A percentile compares a stretch with the other conserved stretches of the same genome.
phyloP scores from a whole-genome alignment of 768 basidiomycete genomes.

The Russula sp. region DNA sequence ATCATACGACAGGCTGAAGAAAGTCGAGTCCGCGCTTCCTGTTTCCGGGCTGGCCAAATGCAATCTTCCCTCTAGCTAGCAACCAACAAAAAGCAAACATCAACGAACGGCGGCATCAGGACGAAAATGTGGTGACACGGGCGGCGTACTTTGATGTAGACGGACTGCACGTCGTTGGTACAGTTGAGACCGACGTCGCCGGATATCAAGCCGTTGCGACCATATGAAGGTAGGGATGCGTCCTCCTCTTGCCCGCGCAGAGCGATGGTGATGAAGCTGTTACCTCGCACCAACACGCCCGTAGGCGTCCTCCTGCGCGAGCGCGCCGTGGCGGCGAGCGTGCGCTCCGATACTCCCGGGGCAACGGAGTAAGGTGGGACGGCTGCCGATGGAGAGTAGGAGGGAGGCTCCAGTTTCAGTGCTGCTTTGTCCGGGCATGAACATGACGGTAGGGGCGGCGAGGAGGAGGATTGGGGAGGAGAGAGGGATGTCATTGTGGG shows the following conservation, averaged over 20 bases:
- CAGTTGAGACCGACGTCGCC: conserved; percentile 40
- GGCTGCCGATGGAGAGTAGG: conserved; percentile 47
- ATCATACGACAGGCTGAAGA: conserved; percentile 14
- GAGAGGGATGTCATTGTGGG: conserved; percentile 2
- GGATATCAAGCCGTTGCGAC: conserved; percentile 34
- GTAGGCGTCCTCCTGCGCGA: conserved; percentile 25
- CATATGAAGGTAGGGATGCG: conserved; percentile 36
- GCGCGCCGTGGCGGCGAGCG: conserved; percentile 42
- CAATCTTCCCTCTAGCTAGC: conserved; percentile 24
- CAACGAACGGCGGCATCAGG: too few relatives aligned
- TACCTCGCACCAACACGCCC: conserved; percentile 36
- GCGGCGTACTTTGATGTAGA: conserved; percentile 38
- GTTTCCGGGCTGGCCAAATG: conserved; percentile 18
- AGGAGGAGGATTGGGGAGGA: background rate
- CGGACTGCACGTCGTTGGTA: conserved; percentile 33
- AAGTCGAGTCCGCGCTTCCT: background rate
- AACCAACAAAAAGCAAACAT: background rate
- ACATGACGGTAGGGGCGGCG: background rate
- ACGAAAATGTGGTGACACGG: too few relatives aligned
- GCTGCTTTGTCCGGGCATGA: background rate
- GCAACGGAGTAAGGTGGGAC: conserved; percentile 53
- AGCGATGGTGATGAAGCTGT: conserved; percentile 35
- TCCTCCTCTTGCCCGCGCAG: conserved; percentile 42
- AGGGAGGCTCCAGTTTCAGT: conserved; percentile 32
- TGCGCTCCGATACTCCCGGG: conserved; percentile 44